A percentile compares a stretch with the other conserved stretches of the same genome.
phyloP scores from a whole-genome alignment of 2,329 filamentous ascomycete genomes.

The Fusarium sp. region DNA sequence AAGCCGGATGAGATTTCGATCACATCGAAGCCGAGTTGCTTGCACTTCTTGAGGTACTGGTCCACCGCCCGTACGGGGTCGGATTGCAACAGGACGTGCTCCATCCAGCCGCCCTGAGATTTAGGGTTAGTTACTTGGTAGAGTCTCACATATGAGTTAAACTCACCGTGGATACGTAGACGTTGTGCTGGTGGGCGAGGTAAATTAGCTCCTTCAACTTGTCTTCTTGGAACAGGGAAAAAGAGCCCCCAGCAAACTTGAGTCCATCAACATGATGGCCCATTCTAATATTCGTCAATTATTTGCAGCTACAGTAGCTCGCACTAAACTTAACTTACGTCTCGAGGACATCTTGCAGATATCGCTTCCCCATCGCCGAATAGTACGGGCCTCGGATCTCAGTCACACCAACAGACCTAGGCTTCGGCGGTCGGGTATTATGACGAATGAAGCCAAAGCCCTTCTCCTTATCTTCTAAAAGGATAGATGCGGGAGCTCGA shows the following conservation, averaged over 20 bases:
- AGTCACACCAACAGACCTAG: slow-evolving; percentile 65
- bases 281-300: slow-evolving; percentile 57
- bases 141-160: fast-evolving
- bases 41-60: slow-evolving; percentile 67
- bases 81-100: slow-evolving; percentile 39
- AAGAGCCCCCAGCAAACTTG: slow-evolving; percentile 66
- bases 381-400: slow-evolving; percentile 72
- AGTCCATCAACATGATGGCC: slow-evolving; percentile 69
- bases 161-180: slow-evolving; percentile 33
- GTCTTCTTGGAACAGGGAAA: slow-evolving; percentile 11
- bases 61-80: slow-evolving; percentile 63
- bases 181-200: slow-evolving; percentile 19
- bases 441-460: slow-evolving; percentile 60
- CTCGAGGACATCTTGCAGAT: slow-evolving; percentile 67
- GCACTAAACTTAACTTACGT: slow-evolving; percentile 53
- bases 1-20: slow-evolving; percentile 69
- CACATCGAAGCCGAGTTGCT: slow-evolving; percentile 68
- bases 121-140: neutral
- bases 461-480: slow-evolving; percentile 15
- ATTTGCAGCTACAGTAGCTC: neutral
- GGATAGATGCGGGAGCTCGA: neutral
- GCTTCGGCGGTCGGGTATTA: slow-evolving; percentile 65
- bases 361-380: slow-evolving; percentile 67
- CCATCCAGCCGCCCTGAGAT: slow-evolving; percentile 23
- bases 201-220: slow-evolving; percentile 20